Base-by-base conservation (phyloP, 352 stramenopile genomes). In the Thraustotheca clavata region DNA sequence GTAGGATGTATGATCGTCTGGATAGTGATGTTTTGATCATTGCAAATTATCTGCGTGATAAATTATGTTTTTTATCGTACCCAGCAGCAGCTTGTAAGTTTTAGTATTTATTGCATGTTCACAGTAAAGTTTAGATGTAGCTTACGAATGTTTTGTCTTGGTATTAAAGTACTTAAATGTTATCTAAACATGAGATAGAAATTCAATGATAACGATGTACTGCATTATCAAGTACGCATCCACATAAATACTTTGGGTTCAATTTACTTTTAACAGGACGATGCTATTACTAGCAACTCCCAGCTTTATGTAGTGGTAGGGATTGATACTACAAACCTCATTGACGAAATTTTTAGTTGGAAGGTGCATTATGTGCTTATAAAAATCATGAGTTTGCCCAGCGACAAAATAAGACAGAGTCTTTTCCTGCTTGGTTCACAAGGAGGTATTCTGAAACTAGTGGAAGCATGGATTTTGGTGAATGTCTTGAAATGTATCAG, bases 381-480 rank as follows among this genome's bases (percentile, higher is more conserved):
- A 50, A 50, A 14, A 50, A 50, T 29, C 27, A 22, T 12, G 43
- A 6, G 43, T 50, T 50, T 50, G 14, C 43, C 43, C 43, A 50
- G 43, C 43, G 43, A 12, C 6, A 12, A 14, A 50, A 50, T 14
- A 22, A 29, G 12, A 6, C 6, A 14, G 43, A 50, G 14, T 33
- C 16, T n/a, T 65, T 65, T 54, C 35, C 35, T 9, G n/a, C 43
- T 35, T 65, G 57, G 57, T 32, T 65, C 8, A 16, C 57, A 5
- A n/a, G 16, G 9, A 40, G 39, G 18, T 47, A 20, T 29, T 31
- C 57, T 20, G 36, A 65, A 27, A 55, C 57, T 18, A 54, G 55
- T 32, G 57, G 55, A 22, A 31, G 40, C 22, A 29, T 65, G 22
- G 57, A 65, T 20, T 65, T 65, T 54, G 57, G 57, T 0, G 57